Percentiles rank a stretch among this genome's conserved stretches.
Conservation (phyloP, 768 basidiomycete species). For the Asterophora lycoperdoides region DNA sequence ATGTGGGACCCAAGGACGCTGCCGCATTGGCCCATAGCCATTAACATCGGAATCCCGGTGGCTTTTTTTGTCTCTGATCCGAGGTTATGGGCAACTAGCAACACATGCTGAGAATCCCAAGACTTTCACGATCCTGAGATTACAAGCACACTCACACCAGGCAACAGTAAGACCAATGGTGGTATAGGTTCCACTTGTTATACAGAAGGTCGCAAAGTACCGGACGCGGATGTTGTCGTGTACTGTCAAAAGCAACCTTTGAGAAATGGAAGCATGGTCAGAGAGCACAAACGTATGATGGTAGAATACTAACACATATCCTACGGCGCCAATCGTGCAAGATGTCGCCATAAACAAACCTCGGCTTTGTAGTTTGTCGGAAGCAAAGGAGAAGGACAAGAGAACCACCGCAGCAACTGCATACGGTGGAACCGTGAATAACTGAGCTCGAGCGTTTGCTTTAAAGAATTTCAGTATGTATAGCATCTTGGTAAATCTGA, state of each 20-base stretch:
- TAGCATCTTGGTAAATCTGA: no score
- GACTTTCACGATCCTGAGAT: not conserved
- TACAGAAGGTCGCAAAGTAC: conserved; percentile 77
- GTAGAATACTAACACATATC: conserved; percentile 53
- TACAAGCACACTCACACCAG: conserved; percentile 55
- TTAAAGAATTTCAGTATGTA: conserved; percentile 8
- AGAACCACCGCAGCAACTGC: conserved; percentile 66
- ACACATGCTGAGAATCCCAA: conserved; percentile 5
- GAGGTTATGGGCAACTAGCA: conserved; percentile 63
- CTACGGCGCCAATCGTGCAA: conserved; percentile 45
- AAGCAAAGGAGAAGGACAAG: conserved; percentile 50
- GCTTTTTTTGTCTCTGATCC: conserved; percentile 78
- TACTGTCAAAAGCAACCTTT: conserved; percentile 53
- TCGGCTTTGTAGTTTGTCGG: conserved; percentile 65
- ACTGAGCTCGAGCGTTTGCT: conserved; percentile 65
- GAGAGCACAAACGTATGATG: not conserved
- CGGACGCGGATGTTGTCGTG: conserved; percentile 52
- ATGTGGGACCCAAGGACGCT: conserved; percentile 74
- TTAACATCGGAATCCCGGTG: conserved; percentile 72
- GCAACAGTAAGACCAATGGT: conserved; percentile 70
- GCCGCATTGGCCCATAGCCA: conserved; percentile 77
- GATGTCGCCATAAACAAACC: conserved; percentile 43
- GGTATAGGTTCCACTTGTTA: conserved; percentile 74
- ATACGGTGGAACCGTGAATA: conserved; percentile 81
- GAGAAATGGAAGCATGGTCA: not conserved